Evolutionary conservation across 148 eudicot genomes (phyloP), one percentile per base, ranked within the genome.

Genomic region (Beta vulgaris): DNA sequence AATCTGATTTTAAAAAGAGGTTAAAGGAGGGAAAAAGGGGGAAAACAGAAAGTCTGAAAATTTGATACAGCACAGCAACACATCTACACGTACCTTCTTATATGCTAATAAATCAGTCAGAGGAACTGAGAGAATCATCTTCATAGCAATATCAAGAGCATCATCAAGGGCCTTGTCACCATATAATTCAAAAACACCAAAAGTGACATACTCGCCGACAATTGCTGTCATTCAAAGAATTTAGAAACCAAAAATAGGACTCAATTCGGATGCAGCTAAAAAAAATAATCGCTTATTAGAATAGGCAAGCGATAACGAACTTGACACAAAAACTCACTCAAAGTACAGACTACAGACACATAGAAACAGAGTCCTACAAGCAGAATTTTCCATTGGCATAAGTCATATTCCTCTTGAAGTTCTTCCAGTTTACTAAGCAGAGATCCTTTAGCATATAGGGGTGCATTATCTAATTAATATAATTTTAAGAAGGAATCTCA

Each of bases 111-210:
- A 77, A 83, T 95, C 96, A 60, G 83, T 85, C 79, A 88, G 75
- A 49, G 98, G 97, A 85, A 95, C 78, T 46, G 98, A 86, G 29
- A 89, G 76, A 46, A 87, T 88, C 93, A 95, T 88, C 90, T 90
- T 95, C 70, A 92, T 77, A 58, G 92, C 84, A 78, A 86, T 84
- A 81, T 85, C 92, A 76, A 92, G 92, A 71, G 96, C 97, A 74
- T 95, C 97, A 37, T 86, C 88, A 72, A 92, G 93, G 71, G 97
- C 97, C 77, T 87, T 90, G 81, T 95, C 98, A 39, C 98, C 98
- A 78, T 95, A 95, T n/a, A 95, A 79, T 80, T 95, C 98, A 79
- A 95, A 90, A 74, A 95, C 97, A 34, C 98, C 98, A 81, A 92
- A 95, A 78, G 92, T 95, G 82, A 95, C 93, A 76, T 89, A 92